phyloP scores from a whole-genome alignment of 768 basidiomycete genomes.

The Pleurotus djamor region DNA sequence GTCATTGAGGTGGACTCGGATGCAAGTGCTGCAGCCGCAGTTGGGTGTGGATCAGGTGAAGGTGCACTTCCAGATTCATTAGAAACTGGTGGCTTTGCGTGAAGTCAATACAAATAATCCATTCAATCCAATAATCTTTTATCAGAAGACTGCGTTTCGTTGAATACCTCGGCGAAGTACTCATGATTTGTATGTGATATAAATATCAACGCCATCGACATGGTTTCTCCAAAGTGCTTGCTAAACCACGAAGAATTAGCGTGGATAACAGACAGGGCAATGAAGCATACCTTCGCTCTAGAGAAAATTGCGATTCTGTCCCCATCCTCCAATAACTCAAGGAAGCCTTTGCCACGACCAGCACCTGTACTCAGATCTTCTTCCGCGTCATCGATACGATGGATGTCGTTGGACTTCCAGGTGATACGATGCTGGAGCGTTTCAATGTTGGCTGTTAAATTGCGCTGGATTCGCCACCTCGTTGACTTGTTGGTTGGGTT shows the following conservation, averaged over 20 bases:
- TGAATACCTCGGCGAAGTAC: background rate
- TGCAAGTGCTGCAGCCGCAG: conserved; percentile 25
- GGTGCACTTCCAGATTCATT: conserved; percentile 36
- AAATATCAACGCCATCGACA: background rate
- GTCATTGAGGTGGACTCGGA: conserved; percentile 42
- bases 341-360: background rate
- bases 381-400: background rate
- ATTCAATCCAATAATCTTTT: background rate
- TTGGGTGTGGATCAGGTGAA: conserved; percentile 35
- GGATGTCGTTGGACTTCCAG: background rate
- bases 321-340: background rate
- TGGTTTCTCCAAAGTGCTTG: background rate
- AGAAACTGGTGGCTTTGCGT: conserved; percentile 34
- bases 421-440: background rate
- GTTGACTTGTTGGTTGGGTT: background rate
- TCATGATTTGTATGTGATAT: background rate
- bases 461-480: background rate
- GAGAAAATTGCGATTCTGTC: background rate
- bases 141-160: background rate
- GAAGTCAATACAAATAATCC: background rate
- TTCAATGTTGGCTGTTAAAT: background rate
- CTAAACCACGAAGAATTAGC: background rate
- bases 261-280: background rate
- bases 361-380: background rate
- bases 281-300: background rate